phyloP scores from a whole-genome alignment of 2,329 filamentous ascomycete genomes.

The Fusarium sp. region DNA sequence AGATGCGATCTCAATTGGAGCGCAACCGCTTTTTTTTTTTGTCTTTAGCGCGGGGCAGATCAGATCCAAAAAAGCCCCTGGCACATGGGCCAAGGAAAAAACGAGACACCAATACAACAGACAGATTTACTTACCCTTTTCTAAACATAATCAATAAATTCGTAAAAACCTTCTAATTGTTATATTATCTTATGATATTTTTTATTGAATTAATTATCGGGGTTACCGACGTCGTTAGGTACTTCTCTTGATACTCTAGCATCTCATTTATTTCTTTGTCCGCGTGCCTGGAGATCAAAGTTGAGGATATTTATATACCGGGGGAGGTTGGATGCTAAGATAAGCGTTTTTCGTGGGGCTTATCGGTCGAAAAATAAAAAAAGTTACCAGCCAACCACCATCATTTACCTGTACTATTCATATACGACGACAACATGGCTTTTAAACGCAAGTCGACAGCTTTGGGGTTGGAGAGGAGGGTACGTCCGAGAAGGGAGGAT shows the following conservation, averaged over 20 bases:
- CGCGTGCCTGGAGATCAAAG: neutral
- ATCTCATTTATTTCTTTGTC: too few species aligned
- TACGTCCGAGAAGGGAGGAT: slow-evolving; percentile 59
- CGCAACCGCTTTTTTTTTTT: slow-evolving; percentile 8
- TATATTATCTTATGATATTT: too few species aligned
- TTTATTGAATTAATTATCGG: too few species aligned
- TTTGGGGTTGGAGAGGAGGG: slow-evolving; percentile 55
- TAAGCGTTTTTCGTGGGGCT: slow-evolving; percentile 32
- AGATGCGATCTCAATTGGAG: slow-evolving; percentile 1
- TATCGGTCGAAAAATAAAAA: slow-evolving; percentile 33
- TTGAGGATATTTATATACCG: slow-evolving; percentile 26
- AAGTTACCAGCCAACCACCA: slow-evolving; percentile 8
- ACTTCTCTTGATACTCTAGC: too few species aligned
- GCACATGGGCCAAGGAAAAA: too few species aligned
- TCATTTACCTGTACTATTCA: neutral
- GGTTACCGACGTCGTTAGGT: too few species aligned
- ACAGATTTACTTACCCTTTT: too few species aligned
- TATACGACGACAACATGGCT: slow-evolving; percentile 46
- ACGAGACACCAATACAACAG: too few species aligned
- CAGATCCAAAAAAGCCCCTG: neutral
- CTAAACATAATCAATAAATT: too few species aligned
- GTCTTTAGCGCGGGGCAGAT: slow-evolving; percentile 25
- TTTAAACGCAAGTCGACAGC: slow-evolving; percentile 55
- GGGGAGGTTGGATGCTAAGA: slow-evolving; percentile 15
- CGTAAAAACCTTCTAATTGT: too few species aligned